These are phyloP conservation scores for Cokeromyces recurvatus DNA, from an alignment of 371 early-diverging fungal genomes.

Conservation along the genomic window DNA sequence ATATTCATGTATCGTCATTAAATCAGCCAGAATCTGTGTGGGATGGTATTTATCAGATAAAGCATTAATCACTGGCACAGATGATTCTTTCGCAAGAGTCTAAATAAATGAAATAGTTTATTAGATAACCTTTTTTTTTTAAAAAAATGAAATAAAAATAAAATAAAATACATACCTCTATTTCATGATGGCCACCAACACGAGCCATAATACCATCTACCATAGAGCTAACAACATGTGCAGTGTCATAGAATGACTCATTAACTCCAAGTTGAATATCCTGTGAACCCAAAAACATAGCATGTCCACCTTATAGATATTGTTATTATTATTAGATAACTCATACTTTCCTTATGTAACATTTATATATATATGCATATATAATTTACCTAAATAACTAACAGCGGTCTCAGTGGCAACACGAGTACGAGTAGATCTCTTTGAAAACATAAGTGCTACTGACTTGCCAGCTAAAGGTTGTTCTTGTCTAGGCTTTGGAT, in stretches of 20 bases:
- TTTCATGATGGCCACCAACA: conserved; percentile 83
- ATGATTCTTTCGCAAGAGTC: conserved; percentile 78
- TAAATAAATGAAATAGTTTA: conserved; percentile 20
- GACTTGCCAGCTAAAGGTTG: conserved; percentile 69
- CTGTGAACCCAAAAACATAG: conserved; percentile 88
- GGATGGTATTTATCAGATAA: conserved; percentile 92
- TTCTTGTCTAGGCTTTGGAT: conserved; percentile 35
- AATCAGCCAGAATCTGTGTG: conserved; percentile 92
- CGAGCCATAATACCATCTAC: conserved; percentile 92
- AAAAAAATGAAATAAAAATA: not conserved
- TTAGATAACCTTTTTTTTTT: conserved; percentile 3
- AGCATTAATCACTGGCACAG: conserved; percentile 93
- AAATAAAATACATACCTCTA: conserved; percentile 53
- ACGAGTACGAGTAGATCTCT: conserved; percentile 93
- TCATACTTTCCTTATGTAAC: too few species aligned
- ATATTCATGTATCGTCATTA: conserved; percentile 89
- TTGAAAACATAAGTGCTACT: conserved; percentile 87
- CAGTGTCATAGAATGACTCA: conserved; percentile 85
- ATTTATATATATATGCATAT: not conserved
- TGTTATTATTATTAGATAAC: too few species aligned
- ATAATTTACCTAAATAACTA: conserved; percentile 62
- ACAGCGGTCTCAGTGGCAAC: conserved; percentile 93
- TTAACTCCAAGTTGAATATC: conserved; percentile 95
- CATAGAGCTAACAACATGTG: conserved; percentile 90
- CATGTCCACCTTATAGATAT: conserved; percentile 71